These are phyloP conservation scores for Trametes versicolor DNA, from an alignment of 1,284 basidiomycete species.

Conservation along the genomic window DNA sequence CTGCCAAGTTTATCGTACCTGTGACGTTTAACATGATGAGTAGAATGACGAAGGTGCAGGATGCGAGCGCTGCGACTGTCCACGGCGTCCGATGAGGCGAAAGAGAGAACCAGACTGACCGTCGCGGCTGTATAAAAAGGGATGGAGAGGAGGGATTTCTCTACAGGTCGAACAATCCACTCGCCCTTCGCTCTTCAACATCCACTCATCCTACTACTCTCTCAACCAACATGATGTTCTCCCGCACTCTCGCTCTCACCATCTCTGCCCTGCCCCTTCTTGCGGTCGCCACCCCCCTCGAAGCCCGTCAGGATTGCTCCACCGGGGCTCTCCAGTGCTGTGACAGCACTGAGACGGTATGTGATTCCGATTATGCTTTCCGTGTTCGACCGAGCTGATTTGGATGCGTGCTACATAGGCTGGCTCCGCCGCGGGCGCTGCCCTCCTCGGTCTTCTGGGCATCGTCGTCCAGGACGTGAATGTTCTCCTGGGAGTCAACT, in stretches of 20 bases:
- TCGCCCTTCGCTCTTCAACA: conserved; percentile 6
- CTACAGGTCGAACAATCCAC: conserved; percentile 14
- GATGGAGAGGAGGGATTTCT: background rate
- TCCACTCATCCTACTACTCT: background rate
- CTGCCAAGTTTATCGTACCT: background rate
- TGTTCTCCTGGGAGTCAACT: conserved; percentile 33
- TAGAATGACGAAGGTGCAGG: background rate
- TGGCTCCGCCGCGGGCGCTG: conserved; percentile 6
- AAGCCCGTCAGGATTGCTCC: conserved; percentile 34
- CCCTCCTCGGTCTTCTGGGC: conserved; percentile 34
- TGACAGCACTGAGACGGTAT: conserved; percentile 34
- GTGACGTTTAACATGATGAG: background rate
- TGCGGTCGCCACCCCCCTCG: conserved; percentile 32
- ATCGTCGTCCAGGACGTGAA: conserved; percentile 31
- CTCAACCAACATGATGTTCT: conserved; percentile 21
- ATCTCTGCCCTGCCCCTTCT: conserved; percentile 25
- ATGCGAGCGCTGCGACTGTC: background rate
- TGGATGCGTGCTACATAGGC: conserved; percentile 22
- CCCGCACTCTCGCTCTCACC: conserved; percentile 15
- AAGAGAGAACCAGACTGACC: background rate
- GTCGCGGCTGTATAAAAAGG: conserved; percentile 8
- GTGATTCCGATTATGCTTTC: background rate
- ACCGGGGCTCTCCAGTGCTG: conserved; percentile 44
- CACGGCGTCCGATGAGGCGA: background rate
- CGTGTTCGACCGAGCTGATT: background rate